A percentile compares a stretch with the other conserved stretches of the same genome.
Evolutionary conservation across 1,284 basidiomycete genomes (phyloP).

Genomic region (Ceratorhiza oryzae-sativae): DNA sequence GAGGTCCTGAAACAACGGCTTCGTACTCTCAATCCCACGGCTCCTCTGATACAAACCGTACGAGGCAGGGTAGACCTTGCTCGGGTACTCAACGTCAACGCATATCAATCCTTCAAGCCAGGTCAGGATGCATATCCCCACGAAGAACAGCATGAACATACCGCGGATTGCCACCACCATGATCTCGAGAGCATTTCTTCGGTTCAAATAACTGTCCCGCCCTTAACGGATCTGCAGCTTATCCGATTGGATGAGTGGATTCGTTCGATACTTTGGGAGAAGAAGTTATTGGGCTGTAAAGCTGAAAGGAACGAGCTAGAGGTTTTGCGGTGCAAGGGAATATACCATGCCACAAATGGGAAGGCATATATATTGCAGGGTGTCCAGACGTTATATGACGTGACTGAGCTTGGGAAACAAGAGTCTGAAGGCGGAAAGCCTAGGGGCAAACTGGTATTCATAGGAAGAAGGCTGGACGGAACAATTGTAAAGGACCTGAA

Average conservation of each 20-base stretch:
- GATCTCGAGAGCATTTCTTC: conserved; percentile 74
- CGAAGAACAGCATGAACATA: conserved; percentile 47
- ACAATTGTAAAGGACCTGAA: not conserved
- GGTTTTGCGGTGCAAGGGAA: conserved; percentile 84
- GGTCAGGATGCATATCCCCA: conserved; percentile 44
- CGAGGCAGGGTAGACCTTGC: conserved; percentile 73
- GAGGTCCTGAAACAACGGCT: conserved; percentile 62
- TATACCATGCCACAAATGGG: conserved; percentile 63
- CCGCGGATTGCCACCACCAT: conserved; percentile 48
- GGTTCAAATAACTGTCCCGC: conserved; percentile 69
- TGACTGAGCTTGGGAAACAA: conserved; percentile 58
- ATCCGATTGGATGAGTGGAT: conserved; percentile 77
- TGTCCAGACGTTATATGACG: conserved; percentile 85
- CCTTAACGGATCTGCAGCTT: conserved; percentile 58
- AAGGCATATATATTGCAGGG: conserved; percentile 80
- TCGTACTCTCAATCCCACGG: conserved; percentile 76
- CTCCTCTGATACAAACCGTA: conserved; percentile 73
- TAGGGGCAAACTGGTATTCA: conserved; percentile 82
- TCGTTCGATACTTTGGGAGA: conserved; percentile 80
- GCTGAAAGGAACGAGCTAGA: conserved; percentile 47
- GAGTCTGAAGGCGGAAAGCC: conserved; percentile 52
- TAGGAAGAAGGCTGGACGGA: conserved; percentile 75
- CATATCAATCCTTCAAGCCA: conserved; percentile 60
- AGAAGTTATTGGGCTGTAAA: conserved; percentile 52
- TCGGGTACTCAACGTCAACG: conserved; percentile 78